Percentiles rank a stretch among this genome's conserved stretches.
phyloP scores from a whole-genome alignment of 139 green algal genomes.

The Micromonas pusilla region DNA sequence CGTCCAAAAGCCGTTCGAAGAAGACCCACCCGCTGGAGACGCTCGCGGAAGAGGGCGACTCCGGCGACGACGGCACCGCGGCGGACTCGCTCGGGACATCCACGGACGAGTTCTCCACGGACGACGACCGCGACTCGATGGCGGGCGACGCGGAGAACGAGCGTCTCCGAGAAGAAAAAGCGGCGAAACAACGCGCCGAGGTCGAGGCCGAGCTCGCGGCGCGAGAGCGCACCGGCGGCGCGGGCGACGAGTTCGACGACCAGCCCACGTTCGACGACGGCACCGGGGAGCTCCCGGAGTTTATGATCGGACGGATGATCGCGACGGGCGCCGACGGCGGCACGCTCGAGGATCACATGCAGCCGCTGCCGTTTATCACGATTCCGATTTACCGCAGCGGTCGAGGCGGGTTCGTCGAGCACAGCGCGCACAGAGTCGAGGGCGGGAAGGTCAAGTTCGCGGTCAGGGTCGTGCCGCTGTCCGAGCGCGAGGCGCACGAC shows the following conservation, averaged over 20 bases:
- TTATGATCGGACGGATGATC: constrained; percentile 11
- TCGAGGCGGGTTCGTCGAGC: constrained; percentile 5
- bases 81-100: too few relatives aligned
- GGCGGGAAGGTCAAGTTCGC: constrained; percentile 7
- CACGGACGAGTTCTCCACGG: neutral
- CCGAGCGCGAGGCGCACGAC: neutral
- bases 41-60: neutral
- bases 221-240: neutral
- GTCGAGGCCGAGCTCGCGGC: neutral
- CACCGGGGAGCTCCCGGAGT: constrained; percentile 7
- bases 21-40: neutral
- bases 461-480: neutral
- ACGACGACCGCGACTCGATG: neutral
- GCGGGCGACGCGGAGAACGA: neutral
- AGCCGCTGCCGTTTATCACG: neutral
- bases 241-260: neutral
- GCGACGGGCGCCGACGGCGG: neutral
- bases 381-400: neutral
- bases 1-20: too few relatives aligned
- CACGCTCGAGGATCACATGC: constrained; percentile 12
- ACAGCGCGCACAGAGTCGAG: neutral
- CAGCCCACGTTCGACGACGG: constrained; percentile 17
- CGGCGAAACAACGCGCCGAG: neutral
- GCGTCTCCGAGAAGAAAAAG: neutral
- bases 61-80: too few relatives aligned